Percentiles rank a stretch among this genome's conserved stretches.
These are phyloP conservation scores for Sphaerobolus stellatus DNA, from an alignment of 1,284 basidiomycete species.

Conservation along the genomic window DNA sequence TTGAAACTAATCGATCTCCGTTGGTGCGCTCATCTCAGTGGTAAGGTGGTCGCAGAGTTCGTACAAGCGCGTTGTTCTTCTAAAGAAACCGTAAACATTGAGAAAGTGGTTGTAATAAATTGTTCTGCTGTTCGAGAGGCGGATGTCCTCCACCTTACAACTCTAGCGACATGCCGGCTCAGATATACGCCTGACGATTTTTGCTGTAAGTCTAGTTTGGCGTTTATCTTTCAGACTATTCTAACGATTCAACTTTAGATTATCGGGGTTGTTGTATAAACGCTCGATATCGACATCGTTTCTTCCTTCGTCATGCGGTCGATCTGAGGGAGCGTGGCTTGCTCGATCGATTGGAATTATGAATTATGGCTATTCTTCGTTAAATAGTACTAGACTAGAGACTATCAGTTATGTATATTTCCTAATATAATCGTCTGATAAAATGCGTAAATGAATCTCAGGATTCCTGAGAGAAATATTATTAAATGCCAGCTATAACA, in stretches of 20 bases:
- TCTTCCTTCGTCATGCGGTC: constrained; percentile 37
- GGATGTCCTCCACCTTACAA: constrained; percentile 53
- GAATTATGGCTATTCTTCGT: too few relatives aligned
- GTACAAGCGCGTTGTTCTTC: constrained; percentile 39
- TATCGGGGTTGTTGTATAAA: constrained; percentile 53
- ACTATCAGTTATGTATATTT: too few relatives aligned
- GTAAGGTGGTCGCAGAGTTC: constrained; percentile 49
- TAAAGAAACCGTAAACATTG: constrained; percentile 31
- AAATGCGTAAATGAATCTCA: too few relatives aligned
- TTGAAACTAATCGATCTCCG: constrained; percentile 53
- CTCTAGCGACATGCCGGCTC: constrained; percentile 50
- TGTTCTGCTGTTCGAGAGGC: constrained; percentile 57
- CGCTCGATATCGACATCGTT: constrained; percentile 48
- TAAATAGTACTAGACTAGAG: too few relatives aligned
- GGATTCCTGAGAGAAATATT: too few relatives aligned
- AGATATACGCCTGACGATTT: constrained; percentile 48
- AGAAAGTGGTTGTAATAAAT: constrained; percentile 55
- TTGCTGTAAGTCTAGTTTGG: constrained; percentile 48
- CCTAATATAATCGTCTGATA: too few relatives aligned
- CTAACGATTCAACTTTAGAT: constrained; percentile 31
- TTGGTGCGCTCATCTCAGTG: constrained; percentile 59
- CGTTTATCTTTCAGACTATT: background rate
- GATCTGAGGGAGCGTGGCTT: background rate
- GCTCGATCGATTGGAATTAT: too few relatives aligned
- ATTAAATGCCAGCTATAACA: too few relatives aligned